Conservation (phyloP, 202 grass and related monocot genomes). For the Hordeum pubiflorum region DNA sequence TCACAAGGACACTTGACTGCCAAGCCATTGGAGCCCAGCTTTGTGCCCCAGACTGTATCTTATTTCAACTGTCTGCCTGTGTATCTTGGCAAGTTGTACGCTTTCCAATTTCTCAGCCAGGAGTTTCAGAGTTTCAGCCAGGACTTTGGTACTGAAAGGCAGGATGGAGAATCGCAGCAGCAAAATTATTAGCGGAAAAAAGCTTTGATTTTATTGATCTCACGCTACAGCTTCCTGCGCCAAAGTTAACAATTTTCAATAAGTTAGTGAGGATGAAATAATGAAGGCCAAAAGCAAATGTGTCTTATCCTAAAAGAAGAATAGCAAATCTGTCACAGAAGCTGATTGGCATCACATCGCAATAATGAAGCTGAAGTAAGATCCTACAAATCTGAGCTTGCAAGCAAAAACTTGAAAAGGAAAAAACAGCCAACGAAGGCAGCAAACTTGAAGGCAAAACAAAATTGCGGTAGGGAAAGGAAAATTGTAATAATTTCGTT, state of each 20-base stretch:
- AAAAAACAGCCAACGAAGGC: neutral
- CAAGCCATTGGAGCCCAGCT: slow-evolving; percentile 43
- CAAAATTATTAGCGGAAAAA: neutral
- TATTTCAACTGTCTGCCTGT: neutral
- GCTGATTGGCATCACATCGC: neutral
- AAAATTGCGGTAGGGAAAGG: neutral
- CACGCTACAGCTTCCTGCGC: slow-evolving; percentile 4
- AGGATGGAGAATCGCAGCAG: neutral
- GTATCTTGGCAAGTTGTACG: neutral
- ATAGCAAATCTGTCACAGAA: neutral
- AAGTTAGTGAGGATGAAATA: neutral
- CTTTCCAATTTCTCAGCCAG: neutral
- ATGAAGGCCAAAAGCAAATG: neutral
- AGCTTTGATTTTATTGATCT: neutral
- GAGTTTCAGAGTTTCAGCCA: neutral
- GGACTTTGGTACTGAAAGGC: neutral
- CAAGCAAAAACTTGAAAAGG: neutral
- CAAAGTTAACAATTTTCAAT: neutral
- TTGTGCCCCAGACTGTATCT: neutral
- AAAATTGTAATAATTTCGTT: neutral
- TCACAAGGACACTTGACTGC: slow-evolving; percentile 14
- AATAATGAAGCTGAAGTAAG: too few species aligned
- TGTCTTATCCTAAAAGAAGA: neutral
- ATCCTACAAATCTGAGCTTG: slow-evolving; percentile 26
- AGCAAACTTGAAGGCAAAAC: slow-evolving; percentile 12